A percentile compares a stretch with the other conserved stretches of the same genome.
Evolutionary conservation across 495 filamentous ascomycete genomes (phyloP).

Genomic region (Darksidea phi): DNA sequence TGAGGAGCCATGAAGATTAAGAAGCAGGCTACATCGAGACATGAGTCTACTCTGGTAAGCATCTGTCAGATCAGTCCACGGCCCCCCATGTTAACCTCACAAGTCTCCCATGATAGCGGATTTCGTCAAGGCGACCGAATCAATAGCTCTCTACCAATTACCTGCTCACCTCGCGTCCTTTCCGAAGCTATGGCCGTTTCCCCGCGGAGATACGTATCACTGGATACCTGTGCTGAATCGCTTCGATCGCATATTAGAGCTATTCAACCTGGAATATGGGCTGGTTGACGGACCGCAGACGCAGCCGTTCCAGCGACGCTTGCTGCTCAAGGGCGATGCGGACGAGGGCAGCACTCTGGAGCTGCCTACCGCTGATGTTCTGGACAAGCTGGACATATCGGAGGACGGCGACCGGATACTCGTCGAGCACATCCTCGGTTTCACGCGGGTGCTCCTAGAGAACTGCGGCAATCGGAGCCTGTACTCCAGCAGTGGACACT

Average conservation of each 20-base stretch:
- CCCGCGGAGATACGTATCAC: conserved; percentile 95
- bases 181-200: conserved; percentile 88
- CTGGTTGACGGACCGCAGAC: conserved; percentile 79
- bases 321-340: conserved; percentile 58
- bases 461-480: conserved; percentile 97
- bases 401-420: conserved; percentile 76
- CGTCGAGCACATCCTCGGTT: conserved; percentile 73
- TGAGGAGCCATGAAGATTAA: conserved; percentile 80
- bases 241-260: conserved; percentile 84
- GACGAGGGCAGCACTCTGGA: conserved; percentile 45
- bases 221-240: conserved; percentile 95
- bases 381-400: conserved; percentile 60
- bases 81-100: conserved; percentile 5
- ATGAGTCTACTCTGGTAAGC: conserved; percentile 90
- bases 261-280: conserved; percentile 76
- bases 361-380: conserved; percentile 41
- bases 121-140: conserved; percentile 67
- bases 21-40: conserved; percentile 87
- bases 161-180: conserved; percentile 75
- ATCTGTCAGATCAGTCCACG: background rate
- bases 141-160: conserved; percentile 70
- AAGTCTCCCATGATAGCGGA: conserved; percentile 84
- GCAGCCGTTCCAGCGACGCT: conserved; percentile 63
- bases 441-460: conserved; percentile 82
- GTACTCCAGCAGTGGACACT: conserved; percentile 84